Evolutionary conservation across 768 basidiomycete species (phyloP), one percentile per base, ranked within the genome.

Genomic region (Piloderma croceum): DNA sequence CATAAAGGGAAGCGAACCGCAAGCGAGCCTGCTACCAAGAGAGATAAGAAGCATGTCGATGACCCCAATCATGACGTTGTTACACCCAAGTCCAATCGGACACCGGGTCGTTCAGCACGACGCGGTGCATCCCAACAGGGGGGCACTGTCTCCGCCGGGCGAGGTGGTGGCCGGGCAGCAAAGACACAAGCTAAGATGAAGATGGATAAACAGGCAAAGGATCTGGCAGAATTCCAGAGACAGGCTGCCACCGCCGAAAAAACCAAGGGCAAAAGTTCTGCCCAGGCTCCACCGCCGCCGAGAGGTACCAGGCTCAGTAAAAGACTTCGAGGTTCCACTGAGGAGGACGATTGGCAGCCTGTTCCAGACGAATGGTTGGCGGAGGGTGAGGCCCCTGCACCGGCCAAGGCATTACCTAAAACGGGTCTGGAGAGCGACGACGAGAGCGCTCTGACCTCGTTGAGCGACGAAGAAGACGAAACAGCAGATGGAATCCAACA

Each of bases 321-420:
- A 1, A 70, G 87, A 31, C 57, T 89, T 44, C 67, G 83, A 32
- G 79, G 79, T 12, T 42, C 63, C 3, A 57, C 55, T 10, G 67
- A 75, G n/a, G 80, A 79, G 9, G 66, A 68, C 3, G 81, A 77
- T 49, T 90, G 87, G 89, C 84, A 90, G 59, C 68, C 75, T 41
- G 73, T 90, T 19, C 89, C 88, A 0, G 73, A 80, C 7, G 86
- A 86, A 52, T 90, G 86, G 87, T 52, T 83, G 43, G 54, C 69
- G 40, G 48, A 53, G 15, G 60, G 60, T 11, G 54, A 34, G 38
- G 40, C 38, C 31, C 25, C 11, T 22, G 41, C 34, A 27, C 29
- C 23, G 39, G 43, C 6, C 43, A 62, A 44, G 38, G 42, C 39
- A 44, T 43, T 47, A 29, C 35, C 13, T 21, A 74, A 73, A 53